phyloP scores from a whole-genome alignment of 1,139 yeast species.

The Diutina pseudorugosa region DNA sequence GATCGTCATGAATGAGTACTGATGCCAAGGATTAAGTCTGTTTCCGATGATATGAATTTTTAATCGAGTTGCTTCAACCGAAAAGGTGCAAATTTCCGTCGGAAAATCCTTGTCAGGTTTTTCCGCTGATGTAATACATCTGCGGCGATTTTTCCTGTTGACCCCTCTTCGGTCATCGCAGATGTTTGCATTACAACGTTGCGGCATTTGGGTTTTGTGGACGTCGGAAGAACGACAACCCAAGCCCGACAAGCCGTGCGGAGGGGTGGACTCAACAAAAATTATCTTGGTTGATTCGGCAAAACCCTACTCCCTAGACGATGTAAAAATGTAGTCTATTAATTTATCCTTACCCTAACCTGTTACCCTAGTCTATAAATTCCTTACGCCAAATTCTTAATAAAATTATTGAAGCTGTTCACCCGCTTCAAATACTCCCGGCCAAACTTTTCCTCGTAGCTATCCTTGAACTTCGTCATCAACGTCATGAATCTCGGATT shows the following conservation, averaged over 20 bases:
- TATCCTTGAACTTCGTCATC: neutral
- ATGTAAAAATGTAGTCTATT: neutral
- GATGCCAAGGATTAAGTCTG: no score
- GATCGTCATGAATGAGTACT: no score
- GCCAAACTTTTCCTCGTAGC: conserved; percentile 2
- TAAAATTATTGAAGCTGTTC: neutral
- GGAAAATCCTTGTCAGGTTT: neutral
- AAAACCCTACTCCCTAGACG: no score
- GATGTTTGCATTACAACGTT: neutral
- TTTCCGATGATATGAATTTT: no score
- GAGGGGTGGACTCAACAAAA: neutral
- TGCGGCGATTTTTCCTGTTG: neutral
- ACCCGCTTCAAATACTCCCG: conserved; percentile 4
- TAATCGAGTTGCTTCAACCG: no score
- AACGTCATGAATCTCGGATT: neutral
- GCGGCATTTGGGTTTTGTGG: neutral
- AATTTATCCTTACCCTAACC: neutral
- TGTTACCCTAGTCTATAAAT: conserved; percentile 1
- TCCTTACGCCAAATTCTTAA: conserved; percentile 1
- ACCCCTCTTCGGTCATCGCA: neutral
- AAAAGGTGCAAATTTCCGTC: no score
- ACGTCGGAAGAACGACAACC: neutral
- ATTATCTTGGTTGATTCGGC: no score
- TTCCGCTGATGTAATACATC: neutral
- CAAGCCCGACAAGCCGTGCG: neutral